These are phyloP conservation scores for Blyttiomyces sp. DNA, from an alignment of 371 early-diverging fungal species.

Conservation along the genomic window DNA sequence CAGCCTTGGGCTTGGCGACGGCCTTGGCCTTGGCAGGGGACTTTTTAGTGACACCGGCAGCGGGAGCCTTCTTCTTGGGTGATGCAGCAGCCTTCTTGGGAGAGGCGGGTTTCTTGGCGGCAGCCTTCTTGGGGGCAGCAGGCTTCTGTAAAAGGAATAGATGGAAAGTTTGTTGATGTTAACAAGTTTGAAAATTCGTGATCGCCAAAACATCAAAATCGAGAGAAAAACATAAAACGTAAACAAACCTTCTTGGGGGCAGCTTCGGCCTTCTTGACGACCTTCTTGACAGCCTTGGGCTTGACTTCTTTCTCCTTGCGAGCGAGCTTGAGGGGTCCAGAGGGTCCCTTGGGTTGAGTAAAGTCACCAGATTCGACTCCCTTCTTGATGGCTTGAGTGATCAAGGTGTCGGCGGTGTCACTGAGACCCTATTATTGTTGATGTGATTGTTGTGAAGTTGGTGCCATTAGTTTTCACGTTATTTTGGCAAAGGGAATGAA, in stretches of 20 bases:
- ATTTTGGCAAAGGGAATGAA: too few species aligned
- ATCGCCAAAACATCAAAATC: too few species aligned
- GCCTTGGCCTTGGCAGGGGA: slow-evolving; percentile 22
- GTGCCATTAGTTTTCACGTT: too few species aligned
- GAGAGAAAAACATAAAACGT: too few species aligned
- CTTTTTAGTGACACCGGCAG: slow-evolving; percentile 32
- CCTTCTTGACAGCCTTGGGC: slow-evolving; percentile 7
- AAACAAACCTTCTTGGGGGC: slow-evolving; percentile 37
- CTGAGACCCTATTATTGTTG: slow-evolving; percentile 12
- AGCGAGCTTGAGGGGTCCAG: slow-evolving; percentile 67
- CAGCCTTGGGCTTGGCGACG: slow-evolving; percentile 2
- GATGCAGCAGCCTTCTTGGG: slow-evolving; percentile 55
- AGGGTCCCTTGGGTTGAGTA: slow-evolving; percentile 64
- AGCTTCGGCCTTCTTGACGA: slow-evolving; percentile 11
- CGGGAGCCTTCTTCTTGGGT: slow-evolving; percentile 38
- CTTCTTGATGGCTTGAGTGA: slow-evolving; percentile 73
- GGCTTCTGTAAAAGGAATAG: too few species aligned
- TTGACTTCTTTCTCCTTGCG: slow-evolving; percentile 39
- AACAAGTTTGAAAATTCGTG: too few species aligned
- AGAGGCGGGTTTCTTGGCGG: slow-evolving; percentile 29
- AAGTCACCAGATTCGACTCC: slow-evolving; percentile 66
- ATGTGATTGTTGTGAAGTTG: too few species aligned
- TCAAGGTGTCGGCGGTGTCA: slow-evolving; percentile 57
- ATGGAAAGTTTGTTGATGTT: too few species aligned
- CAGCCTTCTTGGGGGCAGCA: slow-evolving; percentile 31